phyloP scores from a whole-genome alignment of 2,329 filamentous ascomycete genomes.

The Sarocladiaceae sp. region DNA sequence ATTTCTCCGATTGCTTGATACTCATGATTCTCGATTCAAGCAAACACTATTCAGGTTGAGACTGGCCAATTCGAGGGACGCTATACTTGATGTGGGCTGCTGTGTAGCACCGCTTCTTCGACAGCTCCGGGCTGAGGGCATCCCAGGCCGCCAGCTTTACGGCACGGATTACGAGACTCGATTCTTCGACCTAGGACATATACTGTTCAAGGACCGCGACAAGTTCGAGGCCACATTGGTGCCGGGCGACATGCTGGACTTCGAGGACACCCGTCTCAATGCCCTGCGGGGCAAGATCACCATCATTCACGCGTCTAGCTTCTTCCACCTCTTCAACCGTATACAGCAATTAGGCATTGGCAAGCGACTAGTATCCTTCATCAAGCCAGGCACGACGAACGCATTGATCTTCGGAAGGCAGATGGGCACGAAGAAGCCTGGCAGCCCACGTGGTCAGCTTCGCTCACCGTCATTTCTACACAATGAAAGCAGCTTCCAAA shows the following conservation, averaged over 20 bases:
- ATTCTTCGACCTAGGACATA: constrained; percentile 57
- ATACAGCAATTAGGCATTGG: constrained; percentile 41
- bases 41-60: constrained; percentile 37
- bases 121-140: constrained; percentile 47
- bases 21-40: constrained; percentile 37
- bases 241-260: constrained; percentile 44
- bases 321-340: constrained; percentile 48
- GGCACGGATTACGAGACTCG: constrained; percentile 43
- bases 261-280: constrained; percentile 29
- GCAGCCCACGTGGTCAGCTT: constrained; percentile 14
- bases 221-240: constrained; percentile 44
- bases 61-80: constrained; percentile 30
- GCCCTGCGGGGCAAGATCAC: constrained; percentile 35
- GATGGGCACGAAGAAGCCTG: constrained; percentile 32
- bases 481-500: constrained; percentile 44
- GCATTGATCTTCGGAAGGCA: constrained; percentile 49
- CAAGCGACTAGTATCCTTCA: constrained; percentile 38
- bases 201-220: constrained; percentile 58
- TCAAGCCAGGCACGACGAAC: constrained; percentile 38
- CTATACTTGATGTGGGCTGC: constrained; percentile 46
- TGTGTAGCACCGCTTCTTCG: constrained; percentile 46
- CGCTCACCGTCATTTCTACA: constrained; percentile 35
- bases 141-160: constrained; percentile 41
- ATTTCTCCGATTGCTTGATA: constrained; percentile 40
- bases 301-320: constrained; percentile 44